Percentiles rank a stretch among this genome's conserved stretches.
Evolutionary conservation across 345 rosid genomes (phyloP).

Genomic region (Rhodamnia rubescens): DNA sequence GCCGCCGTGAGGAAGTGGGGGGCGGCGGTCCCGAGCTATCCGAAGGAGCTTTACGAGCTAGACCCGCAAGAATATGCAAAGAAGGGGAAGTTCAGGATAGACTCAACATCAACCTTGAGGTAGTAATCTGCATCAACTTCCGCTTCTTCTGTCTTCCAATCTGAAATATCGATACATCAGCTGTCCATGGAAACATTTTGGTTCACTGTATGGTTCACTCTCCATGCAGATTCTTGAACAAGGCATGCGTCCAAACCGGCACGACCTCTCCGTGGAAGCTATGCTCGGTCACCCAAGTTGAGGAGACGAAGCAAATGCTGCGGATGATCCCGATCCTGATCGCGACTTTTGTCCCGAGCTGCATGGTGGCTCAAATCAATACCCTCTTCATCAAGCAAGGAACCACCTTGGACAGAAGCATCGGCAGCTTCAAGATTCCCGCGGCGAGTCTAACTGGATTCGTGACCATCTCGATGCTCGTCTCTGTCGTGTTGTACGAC

Average conservation of each 20-base stretch:
- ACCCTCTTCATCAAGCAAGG: slow-evolving; percentile 92
- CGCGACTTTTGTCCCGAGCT: slow-evolving; percentile 71
- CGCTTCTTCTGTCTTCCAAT: not conserved
- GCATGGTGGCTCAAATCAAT: slow-evolving; percentile 60
- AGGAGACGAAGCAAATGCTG: slow-evolving; percentile 91
- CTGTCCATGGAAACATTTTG: not conserved
- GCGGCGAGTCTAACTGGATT: slow-evolving; percentile 57
- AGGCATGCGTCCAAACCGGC: slow-evolving; percentile 60
- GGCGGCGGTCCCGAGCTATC: slow-evolving; percentile 28
- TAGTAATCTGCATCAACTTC: not conserved
- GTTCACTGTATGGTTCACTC: not conserved
- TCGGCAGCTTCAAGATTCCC: slow-evolving; percentile 55
- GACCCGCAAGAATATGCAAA: slow-evolving; percentile 36
- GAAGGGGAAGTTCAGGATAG: slow-evolving; percentile 49
- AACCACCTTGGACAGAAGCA: slow-evolving; percentile 55
- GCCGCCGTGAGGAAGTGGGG: slow-evolving; percentile 57
- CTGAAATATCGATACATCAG: not conserved
- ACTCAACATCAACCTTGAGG: slow-evolving; percentile 49
- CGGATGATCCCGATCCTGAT: slow-evolving; percentile 71
- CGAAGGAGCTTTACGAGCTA: slow-evolving; percentile 41
- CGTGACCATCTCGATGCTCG: slow-evolving; percentile 54
- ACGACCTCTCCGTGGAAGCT: slow-evolving; percentile 43
- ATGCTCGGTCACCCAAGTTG: slow-evolving; percentile 77
- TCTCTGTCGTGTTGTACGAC: slow-evolving; percentile 52
- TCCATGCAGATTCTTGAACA: slow-evolving; percentile 46